phyloP scores from a whole-genome alignment of 352 stramenopile genomes.

The Globisporangium barbulae region DNA sequence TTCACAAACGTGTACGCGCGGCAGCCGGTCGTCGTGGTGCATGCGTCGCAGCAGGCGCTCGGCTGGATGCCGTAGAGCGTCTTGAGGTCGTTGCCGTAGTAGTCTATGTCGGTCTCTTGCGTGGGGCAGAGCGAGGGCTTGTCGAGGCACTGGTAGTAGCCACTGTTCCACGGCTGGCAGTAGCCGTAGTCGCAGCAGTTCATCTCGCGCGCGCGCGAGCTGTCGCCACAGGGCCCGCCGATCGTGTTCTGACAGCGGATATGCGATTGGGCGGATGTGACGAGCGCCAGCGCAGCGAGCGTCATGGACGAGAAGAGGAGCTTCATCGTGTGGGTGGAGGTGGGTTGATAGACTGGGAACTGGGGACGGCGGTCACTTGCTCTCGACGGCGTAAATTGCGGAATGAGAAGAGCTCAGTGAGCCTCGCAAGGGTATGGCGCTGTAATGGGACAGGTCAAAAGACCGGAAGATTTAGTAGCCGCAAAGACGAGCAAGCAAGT shows the following conservation, averaged over 20 bases:
- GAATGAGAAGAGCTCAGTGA: not conserved
- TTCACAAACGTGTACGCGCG: constrained; percentile 61
- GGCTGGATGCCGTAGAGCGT: constrained; percentile 39
- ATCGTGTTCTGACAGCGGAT: constrained; percentile 50
- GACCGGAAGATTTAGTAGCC: too few relatives aligned
- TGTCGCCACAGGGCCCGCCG: constrained; percentile 35
- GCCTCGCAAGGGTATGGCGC: too few relatives aligned
- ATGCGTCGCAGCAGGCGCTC: constrained; percentile 38
- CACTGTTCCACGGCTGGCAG: constrained; percentile 61
- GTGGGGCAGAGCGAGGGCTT: constrained; percentile 29
- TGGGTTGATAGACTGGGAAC: not conserved
- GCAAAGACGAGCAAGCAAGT: too few relatives aligned
- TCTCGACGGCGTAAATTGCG: not conserved
- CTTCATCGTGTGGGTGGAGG: not conserved
- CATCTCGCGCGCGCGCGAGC: constrained; percentile 19
- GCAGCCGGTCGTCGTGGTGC: constrained; percentile 37
- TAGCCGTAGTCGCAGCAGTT: constrained; percentile 47
- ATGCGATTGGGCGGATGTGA: constrained; percentile 28
- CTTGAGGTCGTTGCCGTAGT: constrained; percentile 45
- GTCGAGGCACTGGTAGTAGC: constrained; percentile 57
- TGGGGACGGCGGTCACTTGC: not conserved
- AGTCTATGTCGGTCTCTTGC: constrained; percentile 48
- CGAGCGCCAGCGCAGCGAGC: not conserved
- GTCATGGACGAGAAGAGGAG: not conserved
- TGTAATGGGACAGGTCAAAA: too few relatives aligned